Evolutionary conservation across 768 basidiomycete species (phyloP).

Genomic region (Amanita jacksonii): DNA sequence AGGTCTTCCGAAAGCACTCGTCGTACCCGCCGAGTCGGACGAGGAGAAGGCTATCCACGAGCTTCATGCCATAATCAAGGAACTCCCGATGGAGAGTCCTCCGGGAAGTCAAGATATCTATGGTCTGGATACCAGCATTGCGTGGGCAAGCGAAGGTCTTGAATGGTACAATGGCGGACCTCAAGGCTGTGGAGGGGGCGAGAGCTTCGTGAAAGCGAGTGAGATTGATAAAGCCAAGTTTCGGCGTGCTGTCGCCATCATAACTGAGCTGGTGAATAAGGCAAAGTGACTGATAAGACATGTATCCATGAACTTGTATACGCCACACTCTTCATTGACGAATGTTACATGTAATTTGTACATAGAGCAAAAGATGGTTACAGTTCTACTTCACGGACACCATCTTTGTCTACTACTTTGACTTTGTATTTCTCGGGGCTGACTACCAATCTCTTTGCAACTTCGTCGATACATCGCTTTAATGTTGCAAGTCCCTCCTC

Average conservation of each 20-base stretch:
- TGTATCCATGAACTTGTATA: background rate
- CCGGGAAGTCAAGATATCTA: conserved; percentile 68
- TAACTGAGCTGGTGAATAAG: conserved; percentile 38
- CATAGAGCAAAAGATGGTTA: conserved; percentile 19
- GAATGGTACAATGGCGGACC: conserved; percentile 57
- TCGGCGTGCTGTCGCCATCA: conserved; percentile 58
- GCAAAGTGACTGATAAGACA: conserved; percentile 12
- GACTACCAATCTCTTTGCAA: conserved; percentile 74
- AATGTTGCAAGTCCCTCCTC: conserved; percentile 83
- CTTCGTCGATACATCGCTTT: conserved; percentile 82
- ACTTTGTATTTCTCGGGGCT: conserved; percentile 78
- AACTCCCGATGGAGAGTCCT: conserved; percentile 43
- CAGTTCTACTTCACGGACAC: conserved; percentile 72
- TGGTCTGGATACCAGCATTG: conserved; percentile 55
- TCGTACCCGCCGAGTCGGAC: conserved; percentile 11
- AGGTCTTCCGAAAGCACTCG: conserved; percentile 31
- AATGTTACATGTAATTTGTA: conserved; percentile 3
- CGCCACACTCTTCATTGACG: background rate
- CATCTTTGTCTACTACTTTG: conserved; percentile 89
- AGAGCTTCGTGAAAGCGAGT: conserved; percentile 38
- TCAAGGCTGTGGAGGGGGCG: conserved; percentile 47
- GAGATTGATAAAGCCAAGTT: conserved; percentile 61
- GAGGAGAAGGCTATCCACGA: conserved; percentile 40
- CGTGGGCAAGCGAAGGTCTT: conserved; percentile 46
- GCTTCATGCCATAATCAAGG: conserved; percentile 49